Percentiles rank a stretch among this genome's conserved stretches.
Conservation (phyloP, 441 rosid genomes). For the Metrosideros polymorpha region DNA sequence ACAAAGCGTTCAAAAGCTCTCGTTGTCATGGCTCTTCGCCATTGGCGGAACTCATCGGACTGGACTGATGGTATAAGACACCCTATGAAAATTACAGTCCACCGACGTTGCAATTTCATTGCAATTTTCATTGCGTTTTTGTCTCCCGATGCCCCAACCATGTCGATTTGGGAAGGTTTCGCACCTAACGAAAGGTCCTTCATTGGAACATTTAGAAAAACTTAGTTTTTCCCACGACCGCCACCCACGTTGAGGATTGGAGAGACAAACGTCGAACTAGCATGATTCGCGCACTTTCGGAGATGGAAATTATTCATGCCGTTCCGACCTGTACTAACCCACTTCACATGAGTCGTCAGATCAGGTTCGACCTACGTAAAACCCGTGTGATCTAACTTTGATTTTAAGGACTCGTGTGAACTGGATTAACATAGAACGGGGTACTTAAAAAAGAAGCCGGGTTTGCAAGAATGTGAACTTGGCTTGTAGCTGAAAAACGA, state of each 20-base stretch:
- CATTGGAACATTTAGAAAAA: neutral
- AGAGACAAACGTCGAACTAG: too few relatives aligned
- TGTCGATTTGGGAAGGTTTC: neutral
- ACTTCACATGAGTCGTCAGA: neutral
- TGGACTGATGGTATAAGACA: neutral
- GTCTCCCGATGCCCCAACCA: neutral
- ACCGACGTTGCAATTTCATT: too few relatives aligned
- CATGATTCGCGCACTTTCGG: neutral
- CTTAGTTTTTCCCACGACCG: neutral
- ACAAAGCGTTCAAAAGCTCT: neutral
- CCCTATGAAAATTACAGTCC: neutral
- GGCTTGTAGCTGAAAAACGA: neutral
- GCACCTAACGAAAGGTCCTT: neutral
- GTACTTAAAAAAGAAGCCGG: neutral
- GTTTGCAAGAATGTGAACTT: neutral
- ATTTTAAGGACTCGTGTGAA: neutral
- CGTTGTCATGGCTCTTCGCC: neutral
- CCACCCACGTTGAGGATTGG: neutral
- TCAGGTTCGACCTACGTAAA: fast-evolving
- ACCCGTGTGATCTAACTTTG: neutral
- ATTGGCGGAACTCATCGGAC: neutral
- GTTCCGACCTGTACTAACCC: neutral
- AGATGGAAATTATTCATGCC: neutral
- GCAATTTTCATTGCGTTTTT: neutral
- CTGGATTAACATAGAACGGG: neutral